phyloP scores from a whole-genome alignment of 2,329 filamentous ascomycete genomes.

The Zalaria obscura region DNA sequence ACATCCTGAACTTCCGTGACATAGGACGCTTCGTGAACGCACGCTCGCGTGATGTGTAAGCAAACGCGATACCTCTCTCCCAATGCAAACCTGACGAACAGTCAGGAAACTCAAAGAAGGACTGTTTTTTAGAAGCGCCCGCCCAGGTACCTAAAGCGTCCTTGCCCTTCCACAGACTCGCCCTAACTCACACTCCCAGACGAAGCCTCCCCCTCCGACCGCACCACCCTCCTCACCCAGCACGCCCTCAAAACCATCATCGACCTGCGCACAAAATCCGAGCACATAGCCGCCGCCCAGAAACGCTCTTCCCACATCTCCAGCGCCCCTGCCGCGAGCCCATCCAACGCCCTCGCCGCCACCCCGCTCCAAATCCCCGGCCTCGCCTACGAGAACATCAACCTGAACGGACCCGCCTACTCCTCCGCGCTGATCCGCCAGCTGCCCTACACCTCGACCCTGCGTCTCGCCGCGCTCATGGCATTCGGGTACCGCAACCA shows the following conservation, averaged over 20 bases:
- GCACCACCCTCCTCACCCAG: slow-evolving; percentile 40
- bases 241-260: slow-evolving; percentile 58
- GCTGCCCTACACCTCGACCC: slow-evolving; percentile 51
- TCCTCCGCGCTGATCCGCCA: slow-evolving; percentile 53
- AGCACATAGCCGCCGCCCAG: slow-evolving; percentile 15
- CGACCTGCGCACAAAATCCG: slow-evolving; percentile 63
- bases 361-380: slow-evolving; percentile 49
- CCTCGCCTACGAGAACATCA: slow-evolving; percentile 51
- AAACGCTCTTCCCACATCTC: slow-evolving; percentile 40
- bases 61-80: too few species aligned
- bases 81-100: too few species aligned
- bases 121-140: slow-evolving; percentile 49
- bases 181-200: slow-evolving; percentile 32
- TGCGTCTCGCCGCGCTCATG: slow-evolving; percentile 50
- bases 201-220: slow-evolving; percentile 55
- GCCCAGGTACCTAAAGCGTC: slow-evolving; percentile 29
- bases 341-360: slow-evolving; percentile 36
- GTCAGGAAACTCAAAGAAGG: slow-evolving; percentile 15
- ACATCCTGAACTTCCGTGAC: slow-evolving; percentile 64
- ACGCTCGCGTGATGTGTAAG: slow-evolving; percentile 41
- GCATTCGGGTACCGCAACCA: slow-evolving; percentile 51
- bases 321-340: slow-evolving; percentile 27
- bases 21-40: slow-evolving; percentile 54
- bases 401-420: slow-evolving; percentile 59
- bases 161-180: slow-evolving; percentile 13